Conservation (phyloP, 2,329 filamentous ascomycete species). For the Aspergillus pseudoterreus region DNA sequence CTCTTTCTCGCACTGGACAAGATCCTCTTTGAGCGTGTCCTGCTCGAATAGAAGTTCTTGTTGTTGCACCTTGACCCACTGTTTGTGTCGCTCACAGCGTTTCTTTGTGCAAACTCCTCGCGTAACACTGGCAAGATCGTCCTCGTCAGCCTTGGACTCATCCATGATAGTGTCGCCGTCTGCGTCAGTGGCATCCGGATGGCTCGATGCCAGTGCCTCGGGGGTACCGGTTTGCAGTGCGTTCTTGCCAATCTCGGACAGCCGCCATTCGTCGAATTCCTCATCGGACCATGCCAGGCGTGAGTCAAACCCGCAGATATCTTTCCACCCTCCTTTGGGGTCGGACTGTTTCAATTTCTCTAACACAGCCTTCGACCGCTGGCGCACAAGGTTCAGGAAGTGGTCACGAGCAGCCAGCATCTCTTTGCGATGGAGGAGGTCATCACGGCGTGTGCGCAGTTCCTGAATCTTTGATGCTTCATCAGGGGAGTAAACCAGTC, state of each 20-base stretch:
- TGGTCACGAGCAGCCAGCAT: slow-evolving; percentile 40
- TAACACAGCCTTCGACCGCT: slow-evolving; percentile 39
- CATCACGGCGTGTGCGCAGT: slow-evolving; percentile 31
- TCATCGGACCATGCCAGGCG: slow-evolving; percentile 47
- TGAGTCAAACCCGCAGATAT: slow-evolving; percentile 47
- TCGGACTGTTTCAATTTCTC: slow-evolving; percentile 44
- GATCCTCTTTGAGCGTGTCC: slow-evolving; percentile 35
- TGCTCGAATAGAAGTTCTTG: slow-evolving; percentile 44
- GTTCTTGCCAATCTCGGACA: slow-evolving; percentile 34
- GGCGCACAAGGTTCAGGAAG: slow-evolving; percentile 41
- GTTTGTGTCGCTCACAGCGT: slow-evolving; percentile 46
- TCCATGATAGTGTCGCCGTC: slow-evolving; percentile 36
- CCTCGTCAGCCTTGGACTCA: slow-evolving; percentile 25
- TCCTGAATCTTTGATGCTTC: slow-evolving; percentile 39
- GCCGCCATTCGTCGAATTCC: slow-evolving; percentile 46
- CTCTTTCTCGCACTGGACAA: slow-evolving; percentile 38
- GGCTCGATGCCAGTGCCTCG: slow-evolving; percentile 27
- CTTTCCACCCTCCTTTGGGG: slow-evolving; percentile 45
- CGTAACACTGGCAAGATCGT: slow-evolving; percentile 29
- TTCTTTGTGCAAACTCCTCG: slow-evolving; percentile 47
- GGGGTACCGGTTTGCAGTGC: slow-evolving; percentile 38
- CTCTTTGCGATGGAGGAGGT: slow-evolving; percentile 33
- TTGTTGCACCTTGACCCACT: slow-evolving; percentile 47
- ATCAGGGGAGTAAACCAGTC: slow-evolving; percentile 33
- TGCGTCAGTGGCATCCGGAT: slow-evolving; percentile 21